These are phyloP conservation scores for Trichosanthes cucumerina DNA, from an alignment of 306 rosid genomes.

Conservation along the genomic window DNA sequence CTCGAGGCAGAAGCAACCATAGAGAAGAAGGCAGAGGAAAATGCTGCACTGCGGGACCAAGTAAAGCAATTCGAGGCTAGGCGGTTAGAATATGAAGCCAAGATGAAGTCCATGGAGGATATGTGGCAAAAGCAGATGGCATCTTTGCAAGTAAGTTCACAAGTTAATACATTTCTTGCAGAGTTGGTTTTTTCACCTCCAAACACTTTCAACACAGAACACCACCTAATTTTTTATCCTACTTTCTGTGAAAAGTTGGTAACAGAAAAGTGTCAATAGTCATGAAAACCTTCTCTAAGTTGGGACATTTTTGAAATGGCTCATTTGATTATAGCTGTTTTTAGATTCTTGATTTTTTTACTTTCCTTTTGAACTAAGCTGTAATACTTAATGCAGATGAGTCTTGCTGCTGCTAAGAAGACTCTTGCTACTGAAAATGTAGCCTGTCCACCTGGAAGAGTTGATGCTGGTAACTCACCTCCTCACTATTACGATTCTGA, in stretches of 20 bases:
- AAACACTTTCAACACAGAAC: neutral
- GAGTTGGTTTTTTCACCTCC: neutral
- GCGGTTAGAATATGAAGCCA: constrained; percentile 86
- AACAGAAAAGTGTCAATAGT: neutral
- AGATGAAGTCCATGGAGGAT: constrained; percentile 93
- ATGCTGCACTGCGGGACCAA: constrained; percentile 59
- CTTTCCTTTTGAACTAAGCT: neutral
- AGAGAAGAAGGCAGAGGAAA: constrained; percentile 85
- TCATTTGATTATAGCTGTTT: neutral
- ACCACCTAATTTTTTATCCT: neutral
- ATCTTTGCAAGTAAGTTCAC: constrained; percentile 82
- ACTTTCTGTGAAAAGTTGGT: neutral
- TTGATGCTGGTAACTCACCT: constrained; percentile 22
- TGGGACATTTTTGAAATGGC: neutral
- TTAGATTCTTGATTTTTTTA: neutral
- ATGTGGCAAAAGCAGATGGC: constrained; percentile 91
- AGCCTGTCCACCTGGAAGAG: constrained; percentile 34
- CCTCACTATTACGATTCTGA: constrained; percentile 56
- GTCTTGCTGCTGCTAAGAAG: constrained; percentile 79
- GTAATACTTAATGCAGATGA: constrained; percentile 45
- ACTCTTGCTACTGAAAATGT: constrained; percentile 51
- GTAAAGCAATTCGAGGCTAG: constrained; percentile 56
- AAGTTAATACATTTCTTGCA: constrained; percentile 10
- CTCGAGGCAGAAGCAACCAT: constrained; percentile 60
- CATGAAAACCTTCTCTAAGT: neutral